Conservation (phyloP, 2,329 filamentous ascomycete genomes). For the Phialophora chinensis region DNA sequence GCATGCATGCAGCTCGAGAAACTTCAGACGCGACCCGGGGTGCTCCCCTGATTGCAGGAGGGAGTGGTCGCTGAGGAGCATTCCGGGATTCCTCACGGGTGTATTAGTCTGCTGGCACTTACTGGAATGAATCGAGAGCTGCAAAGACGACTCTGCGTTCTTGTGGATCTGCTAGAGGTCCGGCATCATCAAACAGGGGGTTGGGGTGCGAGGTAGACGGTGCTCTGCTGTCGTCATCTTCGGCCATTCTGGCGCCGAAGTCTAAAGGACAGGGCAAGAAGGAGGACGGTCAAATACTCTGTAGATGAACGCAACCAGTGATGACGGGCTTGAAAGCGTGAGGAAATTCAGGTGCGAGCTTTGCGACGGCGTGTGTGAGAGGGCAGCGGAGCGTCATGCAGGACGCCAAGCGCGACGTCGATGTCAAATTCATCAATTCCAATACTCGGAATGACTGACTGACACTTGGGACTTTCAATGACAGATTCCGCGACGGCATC, state of each 20-base stretch:
- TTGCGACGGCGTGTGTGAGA: background rate
- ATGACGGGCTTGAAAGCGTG: background rate
- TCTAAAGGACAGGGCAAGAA: background rate
- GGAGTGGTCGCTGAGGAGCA: too few species aligned
- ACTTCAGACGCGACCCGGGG: too few species aligned
- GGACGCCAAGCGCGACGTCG: background rate
- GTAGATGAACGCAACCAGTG: background rate
- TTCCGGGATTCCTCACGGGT: background rate
- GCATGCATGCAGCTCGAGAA: background rate
- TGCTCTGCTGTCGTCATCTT: conserved; percentile 7
- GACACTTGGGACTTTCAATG: background rate
- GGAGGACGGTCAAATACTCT: background rate
- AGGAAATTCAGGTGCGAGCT: background rate
- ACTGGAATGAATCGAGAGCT: conserved; percentile 89
- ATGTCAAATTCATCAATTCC: background rate
- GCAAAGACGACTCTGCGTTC: conserved; percentile 80
- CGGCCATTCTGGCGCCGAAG: conserved; percentile 10
- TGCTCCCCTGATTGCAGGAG: too few species aligned
- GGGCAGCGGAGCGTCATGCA: background rate
- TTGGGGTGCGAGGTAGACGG: conserved; percentile 10
- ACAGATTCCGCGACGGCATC: conserved; percentile 6
- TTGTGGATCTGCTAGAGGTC: conserved; percentile 74
- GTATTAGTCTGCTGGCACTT: conserved; percentile 48
- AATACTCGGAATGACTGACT: background rate
- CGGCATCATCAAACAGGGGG: conserved; percentile 55